A percentile compares a stretch with the other conserved stretches of the same genome.
These are phyloP conservation scores for Erucastrum elatum DNA, from an alignment of 345 rosid species.

Conservation along the genomic window DNA sequence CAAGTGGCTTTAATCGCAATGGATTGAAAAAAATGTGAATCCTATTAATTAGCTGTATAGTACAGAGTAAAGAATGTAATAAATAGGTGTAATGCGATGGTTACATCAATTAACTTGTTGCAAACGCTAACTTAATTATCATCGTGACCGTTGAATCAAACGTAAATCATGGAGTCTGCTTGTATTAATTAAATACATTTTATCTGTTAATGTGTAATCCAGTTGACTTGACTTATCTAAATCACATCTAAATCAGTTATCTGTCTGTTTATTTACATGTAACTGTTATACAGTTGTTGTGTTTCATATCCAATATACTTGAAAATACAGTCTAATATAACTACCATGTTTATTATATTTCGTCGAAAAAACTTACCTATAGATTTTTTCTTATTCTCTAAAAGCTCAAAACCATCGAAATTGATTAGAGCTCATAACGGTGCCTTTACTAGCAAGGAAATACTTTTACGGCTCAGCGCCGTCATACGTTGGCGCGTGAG, in stretches of 20 bases:
- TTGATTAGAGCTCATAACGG: conserved; percentile 6
- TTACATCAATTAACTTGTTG: conserved; percentile 34
- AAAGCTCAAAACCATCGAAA: background rate
- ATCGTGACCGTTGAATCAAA: conserved; percentile 28
- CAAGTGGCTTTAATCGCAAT: conserved; percentile 17
- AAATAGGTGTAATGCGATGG: conserved; percentile 18
- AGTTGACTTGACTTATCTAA: conserved; percentile 35
- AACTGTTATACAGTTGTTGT: background rate
- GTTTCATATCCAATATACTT: background rate
- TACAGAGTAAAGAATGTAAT: background rate
- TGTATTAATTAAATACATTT: conserved; percentile 9
- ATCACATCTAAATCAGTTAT: conserved; percentile 1
- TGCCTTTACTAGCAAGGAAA: conserved; percentile 11
- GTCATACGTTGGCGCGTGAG: conserved; percentile 29
- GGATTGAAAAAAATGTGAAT: background rate
- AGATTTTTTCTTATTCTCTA: too few species aligned
- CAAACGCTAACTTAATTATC: conserved; percentile 27
- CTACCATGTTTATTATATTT: too few species aligned
- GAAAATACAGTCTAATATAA: background rate
- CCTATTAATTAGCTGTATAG: background rate
- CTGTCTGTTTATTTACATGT: background rate
- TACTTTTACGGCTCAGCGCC: conserved; percentile 32
- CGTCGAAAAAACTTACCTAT: too few species aligned
- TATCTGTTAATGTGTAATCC: conserved; percentile 29
- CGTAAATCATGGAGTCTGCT: conserved; percentile 27